Evolutionary conservation across 257 asterid genomes (phyloP), one percentile per base, ranked within the genome.

Genomic region (Cruciata laevipes): DNA sequence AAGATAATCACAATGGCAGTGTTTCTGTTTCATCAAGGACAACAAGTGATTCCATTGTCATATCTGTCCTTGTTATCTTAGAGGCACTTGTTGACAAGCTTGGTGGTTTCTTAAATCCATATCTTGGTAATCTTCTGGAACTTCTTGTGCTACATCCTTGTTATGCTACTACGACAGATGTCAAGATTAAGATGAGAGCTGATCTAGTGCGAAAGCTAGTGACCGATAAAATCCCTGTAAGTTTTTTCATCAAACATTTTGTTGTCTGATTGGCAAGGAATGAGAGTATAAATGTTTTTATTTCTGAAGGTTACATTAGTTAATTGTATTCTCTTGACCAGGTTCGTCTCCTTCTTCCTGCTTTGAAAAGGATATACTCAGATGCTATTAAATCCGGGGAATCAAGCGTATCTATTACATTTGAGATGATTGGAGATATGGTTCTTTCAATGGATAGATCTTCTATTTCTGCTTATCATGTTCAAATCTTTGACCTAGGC

Each of bases 321-420:
- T 60, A 38, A 27, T 42, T 49, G 30, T 64, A 38, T 65, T 33
- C 65, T 66, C 12, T 32, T 69, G 66, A 21, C 65, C 82, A 93
- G 99, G 97, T 84, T 58, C 96, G 97, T 23, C 95, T 86, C 71
- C 79, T 87, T 72, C 87, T 93, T 63, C 90, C 97, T 33, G 92
- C 88, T 21, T 66, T 93, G 61, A 55, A 86, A 86, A 76, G 79
- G 61, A 64, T 84, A 79, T 88, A 86, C 78, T 25, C 87, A 25
- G 92, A 86, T 68, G 89, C 95, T 49, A 47, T 84, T 61, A 68
- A 68, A 47, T 77, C 78, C 69, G 96, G 96, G 69, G 96, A 87
- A 42, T 81, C 86, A 11, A 90, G 91, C 77, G 69, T 93, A 71
- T 78, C 95, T 32, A 52, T 71, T 78, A 61, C 80, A 61, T 90